Percentiles rank a stretch among this genome's conserved stretches.
phyloP scores from a whole-genome alignment of 2,329 filamentous ascomycete species.

The Zymoseptoria brevis region DNA sequence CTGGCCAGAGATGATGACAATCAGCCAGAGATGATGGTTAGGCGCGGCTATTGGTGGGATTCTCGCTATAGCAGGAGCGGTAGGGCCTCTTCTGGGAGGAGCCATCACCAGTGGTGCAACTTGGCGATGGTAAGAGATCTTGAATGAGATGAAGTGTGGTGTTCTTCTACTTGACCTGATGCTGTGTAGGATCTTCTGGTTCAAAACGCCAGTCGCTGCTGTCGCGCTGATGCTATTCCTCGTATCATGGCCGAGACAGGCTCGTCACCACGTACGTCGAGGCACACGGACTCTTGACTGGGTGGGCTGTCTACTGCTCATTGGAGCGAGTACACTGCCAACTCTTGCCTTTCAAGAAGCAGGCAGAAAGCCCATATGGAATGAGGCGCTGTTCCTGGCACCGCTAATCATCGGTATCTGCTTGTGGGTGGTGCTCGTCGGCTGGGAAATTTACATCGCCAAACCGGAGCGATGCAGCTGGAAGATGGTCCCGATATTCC shows the following conservation, averaged over 20 bases:
- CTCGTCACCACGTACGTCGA: neutral
- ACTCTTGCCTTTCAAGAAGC: neutral
- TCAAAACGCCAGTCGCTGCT: constrained; percentile 48
- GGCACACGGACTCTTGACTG: neutral
- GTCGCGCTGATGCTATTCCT: constrained; percentile 43
- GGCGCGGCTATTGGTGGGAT: constrained; percentile 42
- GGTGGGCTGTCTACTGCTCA: neutral
- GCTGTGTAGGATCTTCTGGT: constrained; percentile 22
- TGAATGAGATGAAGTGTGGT: neutral
- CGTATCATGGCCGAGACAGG: constrained; percentile 41
- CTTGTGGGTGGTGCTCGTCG: neutral
- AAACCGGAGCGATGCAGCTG: neutral
- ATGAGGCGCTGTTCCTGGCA: neutral
- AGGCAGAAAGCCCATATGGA: neutral
- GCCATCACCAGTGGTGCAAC: neutral
- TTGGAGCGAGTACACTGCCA: neutral
- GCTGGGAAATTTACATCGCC: neutral
- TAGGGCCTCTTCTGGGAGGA: constrained; percentile 11
- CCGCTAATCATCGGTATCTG: neutral
- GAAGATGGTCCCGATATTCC: neutral
- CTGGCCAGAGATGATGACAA: constrained; percentile 16
- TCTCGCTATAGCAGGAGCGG: constrained; percentile 4
- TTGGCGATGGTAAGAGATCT: neutral
- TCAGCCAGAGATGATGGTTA: constrained; percentile 36
- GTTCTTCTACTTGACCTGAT: neutral